Base-by-base conservation (phyloP, 495 filamentous ascomycete genomes). In the Aspergillus heteromorphus region DNA sequence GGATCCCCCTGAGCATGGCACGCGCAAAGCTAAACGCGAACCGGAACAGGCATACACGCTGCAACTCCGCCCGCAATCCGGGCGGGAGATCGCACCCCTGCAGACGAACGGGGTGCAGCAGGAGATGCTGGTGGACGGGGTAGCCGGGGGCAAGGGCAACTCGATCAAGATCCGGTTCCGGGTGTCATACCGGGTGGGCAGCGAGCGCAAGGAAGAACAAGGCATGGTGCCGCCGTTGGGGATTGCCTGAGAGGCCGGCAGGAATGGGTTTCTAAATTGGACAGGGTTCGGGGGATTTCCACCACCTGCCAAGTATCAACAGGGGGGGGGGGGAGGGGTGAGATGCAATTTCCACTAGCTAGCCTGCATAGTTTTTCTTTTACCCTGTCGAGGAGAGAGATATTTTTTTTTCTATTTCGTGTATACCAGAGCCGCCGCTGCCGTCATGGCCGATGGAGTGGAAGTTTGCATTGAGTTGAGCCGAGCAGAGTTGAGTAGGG, bases 121-220 rank as follows among this genome's bases (percentile, higher is more conserved):
- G 72, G 78, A 84, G 14, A 92, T 96, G 67, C 71, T 85, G 40
- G 73, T 97, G 29, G 83, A 85, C 61, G 88, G 89, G 2, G 81
- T 91, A 42, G 79, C 84, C 47, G 62, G 61, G 23, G 86, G 84
- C 36, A 85, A 88, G 61, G 92, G 90, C 3, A 83, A 83, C 43
- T 77, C 72, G 48, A 84, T 96, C 55, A 95, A 92, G 72, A 82
- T 98, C 68, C 75, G 93, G 57, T 98, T 91, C 88, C 87, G 88
- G 63, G 86, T 86, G 9, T 80, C 83, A 14, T 97, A 97, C 70
- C 83, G 80, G 64, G 64, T 93, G 2, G 88, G 80, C 1, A 73
- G 66, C 8, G 79, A 85, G 61, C 67, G 79, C 62, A 83, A 78
- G 53, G 81, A 87, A 52, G 91, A 97, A 73, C 89, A 89, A 71